Conservation (phyloP, 2,329 filamentous ascomycete species). For the Claviceps sp. region DNA sequence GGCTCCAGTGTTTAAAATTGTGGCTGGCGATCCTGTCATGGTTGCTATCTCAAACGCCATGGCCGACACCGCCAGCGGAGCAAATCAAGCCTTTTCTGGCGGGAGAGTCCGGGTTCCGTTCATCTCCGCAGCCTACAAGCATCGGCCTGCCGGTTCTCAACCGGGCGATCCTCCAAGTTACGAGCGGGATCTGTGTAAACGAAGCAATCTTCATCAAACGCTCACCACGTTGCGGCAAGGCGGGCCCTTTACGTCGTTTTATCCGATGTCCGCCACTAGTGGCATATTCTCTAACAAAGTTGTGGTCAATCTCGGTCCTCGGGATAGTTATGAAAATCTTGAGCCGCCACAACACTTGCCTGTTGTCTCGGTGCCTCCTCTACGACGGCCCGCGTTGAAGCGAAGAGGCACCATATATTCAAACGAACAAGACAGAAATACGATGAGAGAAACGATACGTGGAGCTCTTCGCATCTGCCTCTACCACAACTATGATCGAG, state of each 20-base stretch:
- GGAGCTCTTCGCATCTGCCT: slow-evolving; percentile 57
- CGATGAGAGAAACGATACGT: slow-evolving; percentile 61
- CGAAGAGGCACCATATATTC: slow-evolving; percentile 55
- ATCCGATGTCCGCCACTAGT: slow-evolving; percentile 57
- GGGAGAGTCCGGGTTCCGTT: slow-evolving; percentile 41
- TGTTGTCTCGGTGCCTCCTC: slow-evolving; percentile 61
- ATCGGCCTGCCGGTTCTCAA: slow-evolving; percentile 67
- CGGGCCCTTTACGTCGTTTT: slow-evolving; percentile 37
- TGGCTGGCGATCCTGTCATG: slow-evolving; percentile 45
- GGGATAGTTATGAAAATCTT: slow-evolving; percentile 48
- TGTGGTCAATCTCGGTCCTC: slow-evolving; percentile 59
- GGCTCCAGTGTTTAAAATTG: slow-evolving; percentile 36
- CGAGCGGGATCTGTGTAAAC: slow-evolving; percentile 57
- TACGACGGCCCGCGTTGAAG: slow-evolving; percentile 60
- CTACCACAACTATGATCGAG: slow-evolving; percentile 40
- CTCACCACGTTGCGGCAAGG: slow-evolving; percentile 46
- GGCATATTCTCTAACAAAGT: slow-evolving; percentile 59
- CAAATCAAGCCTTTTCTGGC: slow-evolving; percentile 19
- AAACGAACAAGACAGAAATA: slow-evolving; percentile 55
- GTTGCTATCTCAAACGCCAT: slow-evolving; percentile 43
- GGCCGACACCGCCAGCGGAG: slow-evolving; percentile 21
- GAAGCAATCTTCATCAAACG: slow-evolving; percentile 59
- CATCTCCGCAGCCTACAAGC: slow-evolving; percentile 63
- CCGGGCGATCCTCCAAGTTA: slow-evolving; percentile 42
- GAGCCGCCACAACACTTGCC: slow-evolving; percentile 45